Conservation (phyloP, 2,329 filamentous ascomycete species). For the Pestalotiopsis sp. region DNA sequence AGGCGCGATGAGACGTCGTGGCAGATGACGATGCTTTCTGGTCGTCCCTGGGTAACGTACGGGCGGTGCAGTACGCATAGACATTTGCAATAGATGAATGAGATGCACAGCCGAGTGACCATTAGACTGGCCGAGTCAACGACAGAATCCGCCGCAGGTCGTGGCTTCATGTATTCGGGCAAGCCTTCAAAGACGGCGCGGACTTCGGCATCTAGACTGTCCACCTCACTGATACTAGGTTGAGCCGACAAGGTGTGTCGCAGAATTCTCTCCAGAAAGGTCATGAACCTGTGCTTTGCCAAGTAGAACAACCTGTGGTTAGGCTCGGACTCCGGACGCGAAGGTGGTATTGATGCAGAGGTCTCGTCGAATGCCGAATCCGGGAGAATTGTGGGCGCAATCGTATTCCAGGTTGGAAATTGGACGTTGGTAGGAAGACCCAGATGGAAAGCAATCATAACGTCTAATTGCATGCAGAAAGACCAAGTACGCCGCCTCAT, state of each 20-base stretch:
- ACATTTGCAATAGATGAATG: conserved; percentile 7
- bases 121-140: conserved; percentile 1
- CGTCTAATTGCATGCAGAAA: conserved; percentile 6
- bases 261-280: conserved; percentile 2
- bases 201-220: not conserved
- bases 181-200: not conserved
- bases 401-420: conserved; percentile 8
- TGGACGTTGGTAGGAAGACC: conserved; percentile 2
- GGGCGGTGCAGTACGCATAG: conserved; percentile 1
- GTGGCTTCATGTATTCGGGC: not conserved
- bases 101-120: conserved; percentile 7
- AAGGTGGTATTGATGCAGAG: not conserved
- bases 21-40: not conserved
- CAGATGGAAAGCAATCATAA: conserved; percentile 7
- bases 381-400: not conserved
- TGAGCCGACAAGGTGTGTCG: conserved; percentile 2
- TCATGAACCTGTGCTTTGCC: conserved; percentile 6
- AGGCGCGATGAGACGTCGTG: not conserved
- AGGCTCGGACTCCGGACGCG: not conserved
- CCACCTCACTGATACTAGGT: not conserved
- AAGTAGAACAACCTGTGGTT: not conserved
- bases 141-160: not conserved
- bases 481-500: conserved; percentile 11
- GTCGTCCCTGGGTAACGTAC: not conserved
- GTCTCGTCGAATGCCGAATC: conserved; percentile 7